Base-by-base conservation (phyloP, 192 early-diverging fungal species). In the Coemansia sp. region DNA sequence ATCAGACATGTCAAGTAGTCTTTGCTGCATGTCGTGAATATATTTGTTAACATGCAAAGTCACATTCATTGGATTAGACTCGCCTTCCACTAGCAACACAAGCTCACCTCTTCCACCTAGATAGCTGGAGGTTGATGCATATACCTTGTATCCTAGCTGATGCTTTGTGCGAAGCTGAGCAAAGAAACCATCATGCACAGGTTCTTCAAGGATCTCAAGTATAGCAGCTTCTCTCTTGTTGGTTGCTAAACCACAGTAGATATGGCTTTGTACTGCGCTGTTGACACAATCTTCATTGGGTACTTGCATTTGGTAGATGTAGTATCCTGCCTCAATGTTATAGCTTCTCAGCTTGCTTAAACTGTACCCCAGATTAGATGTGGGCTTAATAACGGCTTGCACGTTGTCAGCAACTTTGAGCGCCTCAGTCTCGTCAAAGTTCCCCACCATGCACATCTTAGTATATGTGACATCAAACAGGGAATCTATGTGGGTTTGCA, bases 101-200 rank as follows among this genome's bases (percentile, higher is more conserved):
- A 61, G 58, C 53, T 34, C 18, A 5, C 29, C 10, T 34, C 36
- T 61, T 38, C 31, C 58, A 27, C 27, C 27, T 27, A 27, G 27
- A 27, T 27, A 27, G 1, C 27, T 27, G 27, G 27, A 27, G 27
- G 27, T 27, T 27, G 3, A 3, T 9, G 70, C 60, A 22, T 2
- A 2, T 9, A 77, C 62, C 0, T 80, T 52, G 67, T 92, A 92
- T 0, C 92, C 92, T 18, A 94, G 83, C 71, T 93, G 89, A 68
- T 93, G 89, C 69, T 97, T 95, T 16, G 96, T 98, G 34, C 96
- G 88, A 44, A 99, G 74, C 64, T 93, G 89, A 76, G 96, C 90
- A 81, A 97, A 99, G 61, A 87, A 89, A 10, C 92, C 92, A 65
- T 95, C 92, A 29, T 89, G 76, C 13, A 88, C 76, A 65, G 95